These are phyloP conservation scores for Psilocybe sp. DNA, from an alignment of 768 basidiomycete species.

Conservation along the genomic window DNA sequence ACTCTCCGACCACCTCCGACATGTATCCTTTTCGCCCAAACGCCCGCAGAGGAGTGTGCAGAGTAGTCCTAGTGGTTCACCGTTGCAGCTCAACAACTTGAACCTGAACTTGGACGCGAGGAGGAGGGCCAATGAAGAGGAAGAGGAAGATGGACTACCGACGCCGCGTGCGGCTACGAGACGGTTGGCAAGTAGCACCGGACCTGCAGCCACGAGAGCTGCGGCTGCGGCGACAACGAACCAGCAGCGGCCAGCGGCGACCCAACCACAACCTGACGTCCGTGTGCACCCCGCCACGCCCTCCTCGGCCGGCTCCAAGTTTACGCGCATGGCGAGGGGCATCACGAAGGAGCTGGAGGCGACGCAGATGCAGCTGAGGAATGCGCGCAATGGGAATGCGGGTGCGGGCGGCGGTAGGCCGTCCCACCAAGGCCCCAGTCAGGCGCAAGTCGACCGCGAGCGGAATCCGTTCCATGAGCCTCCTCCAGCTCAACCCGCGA, in stretches of 20 bases:
- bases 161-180: conserved; percentile 8
- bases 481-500: conserved; percentile 20
- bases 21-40: conserved; percentile 73
- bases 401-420: background rate
- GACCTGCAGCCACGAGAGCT: background rate
- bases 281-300: conserved; percentile 62
- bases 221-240: background rate
- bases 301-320: conserved; percentile 50
- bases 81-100: too few species aligned
- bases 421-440: conserved; percentile 11
- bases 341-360: conserved; percentile 34
- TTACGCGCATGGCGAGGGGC: conserved; percentile 57
- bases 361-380: conserved; percentile 12
- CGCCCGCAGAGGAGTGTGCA: conserved; percentile 52
- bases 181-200: conserved; percentile 5
- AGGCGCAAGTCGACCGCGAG: conserved; percentile 1
- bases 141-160: background rate
- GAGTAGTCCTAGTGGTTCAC: too few species aligned
- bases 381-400: background rate
- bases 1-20: conserved; percentile 68
- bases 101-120: too few species aligned
- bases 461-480: conserved; percentile 40
- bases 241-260: background rate
- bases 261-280: conserved; percentile 40
- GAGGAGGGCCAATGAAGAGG: too few species aligned